Base-by-base conservation (phyloP, 2,329 filamentous ascomycete genomes). In the Macrophomina pseudophaseolina region DNA sequence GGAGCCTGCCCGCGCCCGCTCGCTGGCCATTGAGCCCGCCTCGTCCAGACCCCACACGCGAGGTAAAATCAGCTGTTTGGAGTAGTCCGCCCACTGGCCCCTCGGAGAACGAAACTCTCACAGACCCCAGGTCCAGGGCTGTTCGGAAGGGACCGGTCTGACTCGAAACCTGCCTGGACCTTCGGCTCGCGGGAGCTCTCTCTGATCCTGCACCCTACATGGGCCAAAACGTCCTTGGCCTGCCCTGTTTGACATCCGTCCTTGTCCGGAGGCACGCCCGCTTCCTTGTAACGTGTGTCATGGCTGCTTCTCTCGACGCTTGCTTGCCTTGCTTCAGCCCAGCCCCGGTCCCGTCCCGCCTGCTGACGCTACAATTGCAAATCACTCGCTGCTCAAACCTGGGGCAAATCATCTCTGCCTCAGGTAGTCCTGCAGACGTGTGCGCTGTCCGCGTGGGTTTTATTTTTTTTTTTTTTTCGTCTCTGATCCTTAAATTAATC, bases 331-430 rank as follows among this genome's bases (percentile, higher is more conserved):
- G 62, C 49, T 33, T 54, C 62, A 54, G 35, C 35, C 35, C 28
- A 23, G 16, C 62, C 62, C 62, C 16, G 35, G 48, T 46, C 60
- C 12, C 30, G 42, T 49, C 59, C 44, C 44, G 59, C 44, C 59
- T 62, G 59, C 59, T 63, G 44, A 46, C 48, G 62, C 49, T 54
- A 49, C 62, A 64, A 35, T 64, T 46, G 62, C 49, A 64, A 52
- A 64, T 64, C 62, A 64, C 62, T 64, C 62, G 62, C 49, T 54
- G 62, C 62, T 54, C 62, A 12, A 64, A 33, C 62, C 62, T 32
- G 49, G 49, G 49, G 35, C 49, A 52, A 52, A 49, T 63, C 44
- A 63, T 63, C 32, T 44, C 56, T 46, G 54, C 54, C 38, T 59
- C 53, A 44, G 54, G 40, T 35, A 16, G 38, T 28, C 54, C 9